Evolutionary conservation across 2,329 filamentous ascomycete genomes (phyloP).

Genomic region (Fusarium nodosum): DNA sequence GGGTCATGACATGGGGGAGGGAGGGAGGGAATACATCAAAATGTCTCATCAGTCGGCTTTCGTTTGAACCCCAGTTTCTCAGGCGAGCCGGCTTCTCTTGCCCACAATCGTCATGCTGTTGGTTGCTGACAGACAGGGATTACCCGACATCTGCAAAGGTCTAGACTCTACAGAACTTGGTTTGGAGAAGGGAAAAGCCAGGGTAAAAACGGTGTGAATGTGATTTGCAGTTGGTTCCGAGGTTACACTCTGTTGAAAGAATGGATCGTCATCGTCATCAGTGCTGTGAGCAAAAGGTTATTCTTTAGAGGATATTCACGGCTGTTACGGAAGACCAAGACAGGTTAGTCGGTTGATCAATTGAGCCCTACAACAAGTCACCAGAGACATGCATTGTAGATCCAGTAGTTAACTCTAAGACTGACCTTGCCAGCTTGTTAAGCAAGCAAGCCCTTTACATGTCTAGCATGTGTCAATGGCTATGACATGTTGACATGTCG

Average conservation of each 20-base stretch:
- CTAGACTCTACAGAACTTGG: constrained; percentile 22
- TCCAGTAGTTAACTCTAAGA: constrained; percentile 14
- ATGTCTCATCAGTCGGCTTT: constrained; percentile 20
- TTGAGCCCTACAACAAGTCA: constrained; percentile 14
- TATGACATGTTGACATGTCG: background rate
- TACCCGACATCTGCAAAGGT: constrained; percentile 17
- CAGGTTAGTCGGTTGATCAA: background rate
- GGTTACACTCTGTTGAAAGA: background rate
- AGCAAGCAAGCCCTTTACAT: constrained; percentile 12
- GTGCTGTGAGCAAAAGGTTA: background rate
- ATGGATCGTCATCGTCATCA: background rate
- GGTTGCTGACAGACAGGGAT: constrained; percentile 30
- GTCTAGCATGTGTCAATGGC: background rate
- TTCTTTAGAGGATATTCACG: background rate
- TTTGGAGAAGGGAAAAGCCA: constrained; percentile 1
- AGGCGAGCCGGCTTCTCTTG: constrained; percentile 23
- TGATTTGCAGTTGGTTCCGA: constrained; percentile 14
- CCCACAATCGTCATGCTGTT: constrained; percentile 15
- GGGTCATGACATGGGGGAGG: too few relatives aligned
- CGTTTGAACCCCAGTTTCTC: constrained; percentile 33
- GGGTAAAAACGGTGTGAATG: background rate
- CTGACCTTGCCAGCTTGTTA: background rate
- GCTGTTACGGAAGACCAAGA: background rate
- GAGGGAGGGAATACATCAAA: constrained; percentile 1
- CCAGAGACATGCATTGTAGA: constrained; percentile 38